These are phyloP conservation scores for Clarkia xantiana DNA, from an alignment of 345 rosid genomes.

Conservation along the genomic window DNA sequence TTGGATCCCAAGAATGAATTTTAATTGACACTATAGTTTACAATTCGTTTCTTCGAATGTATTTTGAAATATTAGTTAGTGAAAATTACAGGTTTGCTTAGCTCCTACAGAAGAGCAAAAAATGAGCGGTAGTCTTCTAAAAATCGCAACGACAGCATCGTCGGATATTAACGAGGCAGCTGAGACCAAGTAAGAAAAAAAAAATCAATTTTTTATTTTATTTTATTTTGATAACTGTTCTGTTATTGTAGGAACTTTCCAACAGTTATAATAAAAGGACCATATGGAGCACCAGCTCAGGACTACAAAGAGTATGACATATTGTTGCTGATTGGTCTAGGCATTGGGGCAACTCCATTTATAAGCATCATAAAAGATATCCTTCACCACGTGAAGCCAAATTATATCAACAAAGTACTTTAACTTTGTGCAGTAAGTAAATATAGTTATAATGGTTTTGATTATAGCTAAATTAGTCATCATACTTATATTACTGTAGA, in stretches of 20 bases:
- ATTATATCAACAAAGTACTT: background rate
- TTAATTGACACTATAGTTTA: background rate
- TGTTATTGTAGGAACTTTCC: constrained; percentile 39
- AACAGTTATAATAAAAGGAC: constrained; percentile 59
- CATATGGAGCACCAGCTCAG: constrained; percentile 95
- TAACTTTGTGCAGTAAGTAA: background rate
- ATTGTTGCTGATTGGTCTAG: constrained; percentile 66
- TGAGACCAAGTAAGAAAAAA: constrained; percentile 17
- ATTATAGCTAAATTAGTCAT: background rate
- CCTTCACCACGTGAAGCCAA: constrained; percentile 23
- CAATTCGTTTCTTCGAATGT: background rate
- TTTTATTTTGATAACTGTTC: background rate
- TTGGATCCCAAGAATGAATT: background rate
- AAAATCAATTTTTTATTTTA: background rate
- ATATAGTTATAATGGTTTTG: no score
- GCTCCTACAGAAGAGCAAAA: constrained; percentile 26
- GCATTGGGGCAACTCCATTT: constrained; percentile 96
- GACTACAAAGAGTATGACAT: constrained; percentile 59
- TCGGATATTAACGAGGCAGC: constrained; percentile 29
- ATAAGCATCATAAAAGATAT: constrained; percentile 87
- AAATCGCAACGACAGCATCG: constrained; percentile 49
- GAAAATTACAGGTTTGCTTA: constrained; percentile 47
- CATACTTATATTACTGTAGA: constrained; percentile 3
- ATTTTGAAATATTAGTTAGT: background rate
- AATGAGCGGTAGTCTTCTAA: constrained; percentile 34